Evolutionary conservation across 176 grass and related monocot species (phyloP).

Genomic region (Avena atlantica): DNA sequence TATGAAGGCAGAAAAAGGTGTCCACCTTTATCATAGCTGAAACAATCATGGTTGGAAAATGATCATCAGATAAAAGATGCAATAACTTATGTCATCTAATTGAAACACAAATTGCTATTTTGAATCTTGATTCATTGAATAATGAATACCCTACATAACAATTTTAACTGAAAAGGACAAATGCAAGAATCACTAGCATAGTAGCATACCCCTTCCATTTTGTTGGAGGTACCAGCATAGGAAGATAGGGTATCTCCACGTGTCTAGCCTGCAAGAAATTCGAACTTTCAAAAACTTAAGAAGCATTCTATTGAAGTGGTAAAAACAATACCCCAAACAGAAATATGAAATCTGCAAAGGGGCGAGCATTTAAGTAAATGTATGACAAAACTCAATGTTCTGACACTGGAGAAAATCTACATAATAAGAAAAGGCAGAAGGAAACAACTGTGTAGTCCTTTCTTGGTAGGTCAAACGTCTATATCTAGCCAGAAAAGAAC

Average conservation of each 20-base stretch:
- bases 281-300: slow-evolving; percentile 46
- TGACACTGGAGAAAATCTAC: slow-evolving; percentile 25
- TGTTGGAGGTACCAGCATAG: slow-evolving; percentile 86
- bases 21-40: slow-evolving; percentile 87
- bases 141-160: slow-evolving; percentile 23
- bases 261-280: slow-evolving; percentile 78
- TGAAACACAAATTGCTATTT: neutral
- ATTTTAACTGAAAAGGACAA: slow-evolving; percentile 25
- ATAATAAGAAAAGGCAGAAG: neutral
- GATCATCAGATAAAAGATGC: slow-evolving; percentile 25
- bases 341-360: slow-evolving; percentile 25
- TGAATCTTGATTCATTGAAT: neutral
- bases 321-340: slow-evolving; percentile 8
- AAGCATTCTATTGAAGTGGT: slow-evolving; percentile 17
- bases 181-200: slow-evolving; percentile 52
- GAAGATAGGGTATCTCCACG: slow-evolving; percentile 86
- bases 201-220: slow-evolving; percentile 91
- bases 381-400: neutral
- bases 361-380: slow-evolving; percentile 6
- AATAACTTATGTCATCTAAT: slow-evolving; percentile 21
- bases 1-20: slow-evolving; percentile 89
- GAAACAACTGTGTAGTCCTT: slow-evolving; percentile 1
- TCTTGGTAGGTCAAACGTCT: neutral
- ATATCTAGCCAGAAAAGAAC: slow-evolving; percentile 22
- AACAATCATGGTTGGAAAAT: slow-evolving; percentile 28